Evolutionary conservation across 352 stramenopile genomes (phyloP), one percentile per base, ranked within the genome.

Genomic region (Phytophthora niederhauseri): DNA sequence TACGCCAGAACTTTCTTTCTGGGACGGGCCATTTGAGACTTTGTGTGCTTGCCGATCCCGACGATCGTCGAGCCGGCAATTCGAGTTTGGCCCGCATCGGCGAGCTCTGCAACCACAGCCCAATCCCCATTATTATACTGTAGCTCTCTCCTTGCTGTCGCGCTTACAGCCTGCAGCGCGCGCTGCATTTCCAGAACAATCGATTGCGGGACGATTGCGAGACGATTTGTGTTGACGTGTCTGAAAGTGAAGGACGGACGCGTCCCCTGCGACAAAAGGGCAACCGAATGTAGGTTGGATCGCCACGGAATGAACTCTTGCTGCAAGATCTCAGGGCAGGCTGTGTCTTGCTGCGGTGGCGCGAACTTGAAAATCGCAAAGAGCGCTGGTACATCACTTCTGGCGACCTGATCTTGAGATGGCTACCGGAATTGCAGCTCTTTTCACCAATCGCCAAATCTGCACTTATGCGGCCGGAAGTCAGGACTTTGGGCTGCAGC

Each of bases 201-300:
- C 19, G 46, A 30, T 30, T 30, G 19, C 45, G 4, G 9, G n/a
- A n/a, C n/a, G 19, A 15, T 52, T 52, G 46, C 46, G 46, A 52
- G 5, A 28, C 19, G n/a, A 52, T 52, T 34, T 51, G 20, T 48
- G 54, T 38, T 61, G 54, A 60, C 53, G 53, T 34, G 28, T 6
- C 6, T 7, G 9, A 26, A 46, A 46, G 30, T 57, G 52, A 46
- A 28, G 52, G 52, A 46, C 28, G 41, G 41, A 9, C 15, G 36
- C 36, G 41, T n/a, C 22, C 6, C 52, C 52, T 57, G 52, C 52
- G 52, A 57, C 52, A 57, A 28, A 20, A 14, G 22, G 17, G 46
- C 19, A 20, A 17, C 6, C 6, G 15, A 48, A 48, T 48, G 41
- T 45, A n/a, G 36, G 36, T 45, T 46, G 15, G 38, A 48, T 48